Conservation (phyloP, 495 filamentous ascomycete species). For the Penicillium samsonianum region DNA sequence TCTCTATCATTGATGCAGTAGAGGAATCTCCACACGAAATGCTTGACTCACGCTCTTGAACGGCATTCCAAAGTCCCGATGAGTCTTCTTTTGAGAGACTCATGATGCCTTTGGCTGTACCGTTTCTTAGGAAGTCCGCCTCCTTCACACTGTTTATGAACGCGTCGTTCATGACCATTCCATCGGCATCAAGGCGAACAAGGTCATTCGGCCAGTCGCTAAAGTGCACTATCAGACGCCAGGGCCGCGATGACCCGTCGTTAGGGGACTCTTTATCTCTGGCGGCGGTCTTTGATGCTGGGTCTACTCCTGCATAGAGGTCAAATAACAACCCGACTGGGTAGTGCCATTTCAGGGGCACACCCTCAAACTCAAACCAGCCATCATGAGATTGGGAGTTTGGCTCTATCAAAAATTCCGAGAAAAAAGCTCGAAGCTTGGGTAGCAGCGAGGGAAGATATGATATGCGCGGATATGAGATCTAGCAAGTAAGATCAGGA, state of each 20-base stretch:
- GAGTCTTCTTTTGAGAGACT: slow-evolving; percentile 85
- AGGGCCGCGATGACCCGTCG: slow-evolving; percentile 57
- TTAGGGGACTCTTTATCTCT: slow-evolving; percentile 32
- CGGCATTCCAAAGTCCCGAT: slow-evolving; percentile 79
- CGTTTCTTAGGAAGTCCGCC: slow-evolving; percentile 89
- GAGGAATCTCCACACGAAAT: not conserved
- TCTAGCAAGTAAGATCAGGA: slow-evolving; percentile 30
- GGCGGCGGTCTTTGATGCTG: slow-evolving; percentile 41
- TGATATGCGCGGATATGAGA: slow-evolving; percentile 55
- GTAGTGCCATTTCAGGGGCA: slow-evolving; percentile 87
- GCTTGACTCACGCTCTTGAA: slow-evolving; percentile 69
- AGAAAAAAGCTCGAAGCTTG: slow-evolving; percentile 77
- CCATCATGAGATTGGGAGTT: slow-evolving; percentile 57
- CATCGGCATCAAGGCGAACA: slow-evolving; percentile 61
- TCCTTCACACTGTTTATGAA: slow-evolving; percentile 96
- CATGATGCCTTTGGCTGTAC: slow-evolving; percentile 92
- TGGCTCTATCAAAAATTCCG: slow-evolving; percentile 67
- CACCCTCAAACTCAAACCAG: slow-evolving; percentile 71
- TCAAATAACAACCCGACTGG: slow-evolving; percentile 87
- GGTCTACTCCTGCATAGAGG: slow-evolving; percentile 71
- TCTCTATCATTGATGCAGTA: slow-evolving; percentile 1
- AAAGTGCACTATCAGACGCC: slow-evolving; percentile 76
- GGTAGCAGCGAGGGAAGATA: slow-evolving; percentile 76
- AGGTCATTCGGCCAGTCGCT: slow-evolving; percentile 72
- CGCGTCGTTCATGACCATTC: slow-evolving; percentile 70